A percentile compares a stretch with the other conserved stretches of the same genome.
These are phyloP conservation scores for Phytophthora pistaciae DNA, from an alignment of 352 stramenopile species.

Conservation along the genomic window DNA sequence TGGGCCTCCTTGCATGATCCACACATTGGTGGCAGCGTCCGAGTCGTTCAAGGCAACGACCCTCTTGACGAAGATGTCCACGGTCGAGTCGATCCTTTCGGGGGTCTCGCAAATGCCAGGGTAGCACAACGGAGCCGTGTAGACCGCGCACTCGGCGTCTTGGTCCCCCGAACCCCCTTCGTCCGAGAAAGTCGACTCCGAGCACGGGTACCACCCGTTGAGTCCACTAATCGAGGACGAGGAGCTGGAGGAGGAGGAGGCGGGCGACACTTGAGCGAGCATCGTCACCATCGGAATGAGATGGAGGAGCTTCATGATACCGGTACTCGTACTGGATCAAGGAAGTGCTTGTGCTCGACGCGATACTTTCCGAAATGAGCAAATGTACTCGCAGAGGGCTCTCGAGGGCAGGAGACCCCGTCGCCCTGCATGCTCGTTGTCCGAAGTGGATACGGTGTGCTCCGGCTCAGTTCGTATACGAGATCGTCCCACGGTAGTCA, in stretches of 20 bases:
- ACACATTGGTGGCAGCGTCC: conserved; percentile 41
- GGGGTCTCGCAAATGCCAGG: conserved; percentile 30
- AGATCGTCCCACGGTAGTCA: conserved; percentile 6
- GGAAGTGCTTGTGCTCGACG: background rate
- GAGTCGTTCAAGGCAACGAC: conserved; percentile 28
- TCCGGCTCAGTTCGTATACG: conserved; percentile 11
- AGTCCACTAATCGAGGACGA: conserved; percentile 20
- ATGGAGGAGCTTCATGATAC: conserved; percentile 11
- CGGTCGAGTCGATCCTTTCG: conserved; percentile 10
- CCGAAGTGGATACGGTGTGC: conserved; percentile 1
- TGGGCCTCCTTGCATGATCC: conserved; percentile 54
- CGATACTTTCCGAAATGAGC: conserved; percentile 15
- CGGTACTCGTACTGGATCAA: no score
- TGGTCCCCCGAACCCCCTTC: conserved; percentile 14
- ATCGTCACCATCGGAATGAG: conserved; percentile 2
- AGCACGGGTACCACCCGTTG: conserved; percentile 48
- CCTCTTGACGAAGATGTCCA: conserved; percentile 61
- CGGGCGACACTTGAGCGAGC: background rate
- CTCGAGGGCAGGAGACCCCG: no score
- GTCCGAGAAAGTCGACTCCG: conserved; percentile 37
- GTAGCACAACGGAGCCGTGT: conserved; percentile 47
- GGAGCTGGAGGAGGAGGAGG: background rate
- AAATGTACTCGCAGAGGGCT: background rate
- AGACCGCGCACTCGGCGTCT: conserved; percentile 45
- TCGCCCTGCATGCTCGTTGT: background rate